Evolutionary conservation across 2,329 filamentous ascomycete genomes (phyloP), one percentile per base, ranked within the genome.

Genomic region (Esteya vermicola): DNA sequence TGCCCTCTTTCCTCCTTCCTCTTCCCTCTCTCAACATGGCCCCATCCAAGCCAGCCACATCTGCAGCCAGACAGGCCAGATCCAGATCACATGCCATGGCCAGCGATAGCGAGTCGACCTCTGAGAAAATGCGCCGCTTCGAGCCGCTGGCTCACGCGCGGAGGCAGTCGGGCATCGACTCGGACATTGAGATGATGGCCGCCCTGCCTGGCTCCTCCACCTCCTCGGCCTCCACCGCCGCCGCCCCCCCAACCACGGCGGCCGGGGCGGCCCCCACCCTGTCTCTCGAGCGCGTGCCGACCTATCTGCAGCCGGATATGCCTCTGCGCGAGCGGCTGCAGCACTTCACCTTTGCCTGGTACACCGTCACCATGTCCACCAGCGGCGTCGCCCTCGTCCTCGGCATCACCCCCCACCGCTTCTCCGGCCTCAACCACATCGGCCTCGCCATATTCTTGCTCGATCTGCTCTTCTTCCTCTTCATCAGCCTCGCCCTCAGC

Each of bases 381-480:
- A 50, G 48, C 23, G 54, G 54, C 34, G 48, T 57, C 26, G 48
- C 52, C 20, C 46, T 57, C 16, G 40, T 49, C 16, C 43, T 56
- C 27, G 51, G 47, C 33, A 34, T 49, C n/a, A 52, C 50, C 14
- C 54, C 54, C 0, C 45, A 56, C 37, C 54, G 54, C 22, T 74
- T 72, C 47, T 49, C 50, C 1, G 68, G 68, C 18, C 60, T 74
- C 14, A 56, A 62, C 42, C 62, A 57, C 8, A 67, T 73, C 40
- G 70, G 68, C 18, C 64, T 66, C 22, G 47, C 65, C 42, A 58
- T 72, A 45, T 72, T 64, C 51, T 53, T 71, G 28, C 48, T 70
- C 45, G 68, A 70, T 48, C 54, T 72, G 5, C 46, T 67, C 43
- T 52, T 67, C 40, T 70, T 71, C 52, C 35, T 49, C 4, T 42